phyloP scores from a whole-genome alignment of 805 yeast genomes.

The Yamadazyma sp. region DNA sequence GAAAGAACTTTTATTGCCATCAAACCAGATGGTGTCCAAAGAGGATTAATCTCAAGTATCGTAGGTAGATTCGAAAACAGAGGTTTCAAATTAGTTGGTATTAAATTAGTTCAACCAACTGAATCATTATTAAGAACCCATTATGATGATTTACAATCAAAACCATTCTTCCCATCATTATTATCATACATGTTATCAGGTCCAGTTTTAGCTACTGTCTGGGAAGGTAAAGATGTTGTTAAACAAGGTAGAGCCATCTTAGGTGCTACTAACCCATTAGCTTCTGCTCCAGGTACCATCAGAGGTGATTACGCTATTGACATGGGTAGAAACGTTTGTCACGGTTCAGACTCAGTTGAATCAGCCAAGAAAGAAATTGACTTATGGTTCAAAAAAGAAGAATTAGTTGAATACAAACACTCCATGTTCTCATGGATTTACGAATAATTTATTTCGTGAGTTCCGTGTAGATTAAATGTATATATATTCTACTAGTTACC shows the following conservation, averaged over 20 bases:
- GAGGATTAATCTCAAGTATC: conserved; percentile 91
- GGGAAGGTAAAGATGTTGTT: conserved; percentile 99
- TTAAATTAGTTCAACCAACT: conserved; percentile 85
- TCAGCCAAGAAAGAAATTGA: conserved; percentile 92
- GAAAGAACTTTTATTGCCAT: conserved; percentile 93
- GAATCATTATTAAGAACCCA: conserved; percentile 87
- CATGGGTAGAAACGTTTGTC: conserved; percentile 98
- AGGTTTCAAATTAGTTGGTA: conserved; percentile 96
- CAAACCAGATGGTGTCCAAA: conserved; percentile 99
- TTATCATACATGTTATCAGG: conserved; percentile 96
- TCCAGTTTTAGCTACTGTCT: conserved; percentile 97
- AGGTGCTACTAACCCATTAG: conserved; percentile 99
- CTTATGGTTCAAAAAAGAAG: conserved; percentile 98
- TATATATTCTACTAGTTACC: background rate
- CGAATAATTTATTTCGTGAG: conserved; percentile 51
- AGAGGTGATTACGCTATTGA: conserved; percentile 99
- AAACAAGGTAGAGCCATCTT: conserved; percentile 96
- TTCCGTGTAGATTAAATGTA: background rate
- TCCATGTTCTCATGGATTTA: conserved; percentile 86
- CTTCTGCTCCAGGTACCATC: conserved; percentile 98
- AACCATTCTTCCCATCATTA: conserved; percentile 98
- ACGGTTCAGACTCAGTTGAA: conserved; percentile 99
- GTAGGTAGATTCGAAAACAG: conserved; percentile 92
- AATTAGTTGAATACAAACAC: conserved; percentile 88
- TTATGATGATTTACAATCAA: conserved; percentile 90